Conservation (phyloP, 257 asterid species). For the Capsicum pubescens region DNA sequence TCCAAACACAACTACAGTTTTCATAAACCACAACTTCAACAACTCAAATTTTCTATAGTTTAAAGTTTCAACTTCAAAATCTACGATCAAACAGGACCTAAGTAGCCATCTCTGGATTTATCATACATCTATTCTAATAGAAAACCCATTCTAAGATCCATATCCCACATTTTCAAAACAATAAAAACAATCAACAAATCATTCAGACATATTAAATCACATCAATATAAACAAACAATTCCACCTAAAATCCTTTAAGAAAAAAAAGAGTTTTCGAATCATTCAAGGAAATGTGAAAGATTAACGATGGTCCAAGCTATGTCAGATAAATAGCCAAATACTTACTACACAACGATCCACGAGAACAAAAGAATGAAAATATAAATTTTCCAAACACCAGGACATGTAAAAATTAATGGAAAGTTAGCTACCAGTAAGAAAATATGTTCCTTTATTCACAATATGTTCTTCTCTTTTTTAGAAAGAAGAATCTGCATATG, state of each 20-base stretch:
- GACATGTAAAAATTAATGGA: constrained; percentile 88
- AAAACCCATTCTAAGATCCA: not conserved
- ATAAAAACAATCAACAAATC: not conserved
- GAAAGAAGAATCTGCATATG: too few species aligned
- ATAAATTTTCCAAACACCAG: constrained; percentile 95
- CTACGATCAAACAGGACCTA: too few species aligned
- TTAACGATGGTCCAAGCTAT: constrained; percentile 94
- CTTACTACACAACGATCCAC: constrained; percentile 73
- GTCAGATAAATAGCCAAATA: constrained; percentile 81
- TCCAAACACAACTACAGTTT: too few species aligned
- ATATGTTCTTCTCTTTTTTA: too few species aligned
- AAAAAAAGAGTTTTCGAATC: not conserved
- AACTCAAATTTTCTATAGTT: too few species aligned
- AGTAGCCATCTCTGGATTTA: too few species aligned
- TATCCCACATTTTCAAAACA: not conserved
- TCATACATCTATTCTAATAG: not conserved
- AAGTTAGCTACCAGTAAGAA: too few species aligned
- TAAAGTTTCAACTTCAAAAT: too few species aligned
- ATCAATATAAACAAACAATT: not conserved
- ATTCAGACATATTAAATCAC: not conserved
- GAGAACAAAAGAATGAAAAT: constrained; percentile 82
- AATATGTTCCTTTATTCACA: too few species aligned
- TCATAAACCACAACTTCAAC: too few species aligned
- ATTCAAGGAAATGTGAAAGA: constrained; percentile 59
- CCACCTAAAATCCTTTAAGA: not conserved